Base-by-base conservation (phyloP, 164 flowering plant species). In the Chimonanthus praecox region DNA sequence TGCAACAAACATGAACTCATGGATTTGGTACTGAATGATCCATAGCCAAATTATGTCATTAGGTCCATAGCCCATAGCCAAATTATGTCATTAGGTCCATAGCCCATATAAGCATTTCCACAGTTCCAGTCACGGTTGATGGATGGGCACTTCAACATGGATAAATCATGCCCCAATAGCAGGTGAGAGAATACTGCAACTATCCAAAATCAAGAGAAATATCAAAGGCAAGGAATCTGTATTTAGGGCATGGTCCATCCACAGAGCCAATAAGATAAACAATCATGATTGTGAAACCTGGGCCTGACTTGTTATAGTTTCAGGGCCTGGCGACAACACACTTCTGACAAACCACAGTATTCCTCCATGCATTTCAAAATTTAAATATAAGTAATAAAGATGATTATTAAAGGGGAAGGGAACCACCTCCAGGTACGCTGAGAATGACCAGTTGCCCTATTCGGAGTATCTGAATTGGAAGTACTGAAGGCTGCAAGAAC, bases 371-470 rank as follows among this genome's bases (percentile, higher is more conserved):
- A 11, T 54, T 54, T 54, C 60, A 54, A 8, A 54, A 3, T n/a
- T 54, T 54, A 3, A 54, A 54, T 2, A 13, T 54, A 54, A 3
- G 16, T 11, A 15, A 11, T 54, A 54, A 54, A 54, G 33, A 33
- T 33, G 1, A 33, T 33, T 1, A 33, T 33, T 33, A 62, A 33
- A 64, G 50, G 50, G 62, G 44, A 33, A 43, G 60, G 21, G 72
- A 6, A 67, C 43, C 86, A 95, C 99, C 99, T 94, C 97, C 97
- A 75, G 99, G 99, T 58, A 91, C 99, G 78, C 92, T 78, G 77
- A 96, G 98, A 83, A 96, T 94, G 75, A 87, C 92, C 58, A 96
- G 81, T 83, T 96, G 99, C 69, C 99, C 99, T 54, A 96, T 78
- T 68, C 88, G 88, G 70, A 94, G 76, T n/a, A 96, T 92, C 82